Conservation (phyloP, 768 basidiomycete species). For the Clitopilus passeckerianus region DNA sequence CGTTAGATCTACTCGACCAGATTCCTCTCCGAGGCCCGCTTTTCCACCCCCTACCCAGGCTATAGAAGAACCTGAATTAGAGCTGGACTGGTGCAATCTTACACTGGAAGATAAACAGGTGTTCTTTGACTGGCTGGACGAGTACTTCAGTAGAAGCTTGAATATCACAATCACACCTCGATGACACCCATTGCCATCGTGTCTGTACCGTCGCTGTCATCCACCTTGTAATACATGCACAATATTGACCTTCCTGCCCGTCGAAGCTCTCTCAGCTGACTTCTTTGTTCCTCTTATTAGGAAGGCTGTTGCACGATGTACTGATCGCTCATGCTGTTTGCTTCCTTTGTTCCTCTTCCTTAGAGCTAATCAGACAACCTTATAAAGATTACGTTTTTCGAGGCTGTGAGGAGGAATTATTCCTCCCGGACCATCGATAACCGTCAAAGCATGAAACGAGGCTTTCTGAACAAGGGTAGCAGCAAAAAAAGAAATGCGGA, state of each 20-base stretch:
- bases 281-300: background rate
- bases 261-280: background rate
- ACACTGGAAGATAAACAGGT: slow-evolving; percentile 61
- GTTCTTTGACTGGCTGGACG: slow-evolving; percentile 79
- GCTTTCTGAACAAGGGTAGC: background rate
- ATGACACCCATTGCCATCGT: background rate
- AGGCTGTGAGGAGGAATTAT: background rate
- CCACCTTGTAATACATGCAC: background rate
- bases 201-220: background rate
- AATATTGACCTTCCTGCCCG: background rate
- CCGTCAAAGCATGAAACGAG: background rate
- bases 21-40: slow-evolving; percentile 7
- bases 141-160: slow-evolving; percentile 59
- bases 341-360: background rate
- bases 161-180: slow-evolving; percentile 18
- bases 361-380: background rate
- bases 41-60: slow-evolving; percentile 2
- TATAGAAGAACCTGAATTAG: slow-evolving; percentile 7
- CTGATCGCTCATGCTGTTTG: background rate
- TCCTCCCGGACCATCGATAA: background rate
- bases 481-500: background rate
- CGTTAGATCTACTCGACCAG: slow-evolving; percentile 25
- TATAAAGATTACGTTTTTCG: background rate
- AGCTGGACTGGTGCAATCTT: slow-evolving; percentile 69
- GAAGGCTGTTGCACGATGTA: background rate